A percentile compares a stretch with the other conserved stretches of the same genome.
Evolutionary conservation across 805 yeast genomes (phyloP).

Genomic region (Candida nonsorbophila): DNA sequence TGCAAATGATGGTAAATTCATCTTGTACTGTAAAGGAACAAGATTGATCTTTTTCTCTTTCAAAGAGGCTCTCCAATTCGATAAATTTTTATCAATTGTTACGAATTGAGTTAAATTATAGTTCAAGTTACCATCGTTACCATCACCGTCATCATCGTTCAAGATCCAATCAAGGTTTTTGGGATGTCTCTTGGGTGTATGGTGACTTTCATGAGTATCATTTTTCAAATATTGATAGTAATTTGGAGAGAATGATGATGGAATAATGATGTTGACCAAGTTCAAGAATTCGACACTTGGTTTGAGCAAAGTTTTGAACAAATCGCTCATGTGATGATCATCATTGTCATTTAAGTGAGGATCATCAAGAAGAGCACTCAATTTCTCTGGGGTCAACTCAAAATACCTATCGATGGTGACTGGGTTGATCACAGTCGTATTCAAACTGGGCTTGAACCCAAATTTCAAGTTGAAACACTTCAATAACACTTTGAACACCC

Average conservation of each 20-base stretch:
- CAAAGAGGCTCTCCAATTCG: slow-evolving; percentile 36
- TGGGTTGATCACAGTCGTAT: slow-evolving; percentile 43
- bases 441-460: slow-evolving; percentile 42
- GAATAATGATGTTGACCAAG: slow-evolving; percentile 38
- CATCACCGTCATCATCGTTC: slow-evolving; percentile 44
- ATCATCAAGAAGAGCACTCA: slow-evolving; percentile 25
- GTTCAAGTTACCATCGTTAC: slow-evolving; percentile 42
- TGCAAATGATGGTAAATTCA: slow-evolving; percentile 23
- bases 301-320: slow-evolving; percentile 30
- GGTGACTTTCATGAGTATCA: slow-evolving; percentile 11
- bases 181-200: slow-evolving; percentile 16
- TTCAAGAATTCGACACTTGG: slow-evolving; percentile 41
- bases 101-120: slow-evolving; percentile 39
- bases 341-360: slow-evolving; percentile 4
- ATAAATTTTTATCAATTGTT: slow-evolving; percentile 36
- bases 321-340: slow-evolving; percentile 21
- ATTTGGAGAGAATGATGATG: slow-evolving; percentile 42
- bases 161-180: slow-evolving; percentile 36
- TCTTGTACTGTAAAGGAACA: slow-evolving; percentile 19
- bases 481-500: slow-evolving; percentile 40
- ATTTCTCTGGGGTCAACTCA: slow-evolving; percentile 39
- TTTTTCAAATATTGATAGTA: slow-evolving; percentile 37
- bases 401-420: slow-evolving; percentile 42
- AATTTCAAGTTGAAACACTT: slow-evolving; percentile 39
- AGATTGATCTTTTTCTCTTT: slow-evolving; percentile 22